Evolutionary conservation across 352 stramenopile species (phyloP).

Genomic region (Peronospora destructor): DNA sequence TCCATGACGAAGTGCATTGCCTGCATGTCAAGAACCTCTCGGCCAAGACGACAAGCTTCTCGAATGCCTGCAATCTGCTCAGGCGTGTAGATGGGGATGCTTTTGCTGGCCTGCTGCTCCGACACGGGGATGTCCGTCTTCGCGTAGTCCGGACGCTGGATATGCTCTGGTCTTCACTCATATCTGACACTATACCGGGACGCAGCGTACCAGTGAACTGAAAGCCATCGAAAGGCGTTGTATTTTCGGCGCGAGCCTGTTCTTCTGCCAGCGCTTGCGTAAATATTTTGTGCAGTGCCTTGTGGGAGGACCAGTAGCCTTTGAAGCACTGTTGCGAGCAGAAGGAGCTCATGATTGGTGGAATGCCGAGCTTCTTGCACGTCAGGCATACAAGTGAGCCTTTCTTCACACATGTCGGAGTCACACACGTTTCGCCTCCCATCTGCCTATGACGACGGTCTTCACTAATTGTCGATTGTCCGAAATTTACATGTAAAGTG

Average conservation of each 20-base stretch:
- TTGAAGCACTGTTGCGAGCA: conserved; percentile 96
- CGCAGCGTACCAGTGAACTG: conserved; percentile 82
- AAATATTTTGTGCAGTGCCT: conserved; percentile 93
- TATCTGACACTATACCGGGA: conserved; percentile 74
- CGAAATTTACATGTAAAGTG: too few species aligned
- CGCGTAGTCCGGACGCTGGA: conserved; percentile 89
- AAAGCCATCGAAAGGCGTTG: conserved; percentile 59
- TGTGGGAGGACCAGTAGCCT: conserved; percentile 91
- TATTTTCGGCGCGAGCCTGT: conserved; percentile 8
- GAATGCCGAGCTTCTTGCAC: conserved; percentile 88
- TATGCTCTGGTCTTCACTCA: conserved; percentile 54
- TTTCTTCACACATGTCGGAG: conserved; percentile 66
- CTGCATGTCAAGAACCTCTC: conserved; percentile 94
- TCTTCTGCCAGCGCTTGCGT: conserved; percentile 48
- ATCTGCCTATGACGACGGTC: background rate
- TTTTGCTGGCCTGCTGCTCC: conserved; percentile 54
- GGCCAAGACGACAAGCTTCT: conserved; percentile 74
- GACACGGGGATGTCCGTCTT: conserved; percentile 67
- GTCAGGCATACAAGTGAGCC: conserved; percentile 86
- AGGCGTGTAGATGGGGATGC: conserved; percentile 90
- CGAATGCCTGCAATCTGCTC: conserved; percentile 93
- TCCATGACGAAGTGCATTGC: conserved; percentile 76
- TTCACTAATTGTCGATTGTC: too few species aligned
- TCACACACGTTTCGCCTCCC: conserved; percentile 43
- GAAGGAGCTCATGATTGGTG: conserved; percentile 82